phyloP scores from a whole-genome alignment of 2,329 filamentous ascomycete species.

The Dothidotthia symphoricarpi region DNA sequence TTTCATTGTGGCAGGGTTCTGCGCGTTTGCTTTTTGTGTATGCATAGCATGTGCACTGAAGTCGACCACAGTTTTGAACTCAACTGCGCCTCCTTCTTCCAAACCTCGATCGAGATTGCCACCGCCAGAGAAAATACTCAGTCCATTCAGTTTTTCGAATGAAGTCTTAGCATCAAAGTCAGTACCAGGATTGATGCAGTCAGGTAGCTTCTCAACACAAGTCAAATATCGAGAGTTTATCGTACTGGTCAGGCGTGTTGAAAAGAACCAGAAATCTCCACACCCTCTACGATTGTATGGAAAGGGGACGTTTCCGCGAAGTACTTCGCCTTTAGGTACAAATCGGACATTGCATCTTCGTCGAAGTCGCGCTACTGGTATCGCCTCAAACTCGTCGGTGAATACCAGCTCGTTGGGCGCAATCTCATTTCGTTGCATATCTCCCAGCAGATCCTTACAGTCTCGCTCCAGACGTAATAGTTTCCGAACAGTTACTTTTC shows the following conservation, averaged over 20 bases:
- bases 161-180: constrained; percentile 53
- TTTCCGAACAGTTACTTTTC: constrained; percentile 49
- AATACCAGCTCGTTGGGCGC: constrained; percentile 61
- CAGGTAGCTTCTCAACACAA: constrained; percentile 8
- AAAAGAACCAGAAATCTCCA: constrained; percentile 68
- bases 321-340: constrained; percentile 45
- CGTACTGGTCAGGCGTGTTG: constrained; percentile 30
- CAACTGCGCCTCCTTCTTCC: constrained; percentile 66
- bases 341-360: constrained; percentile 61
- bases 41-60: constrained; percentile 63
- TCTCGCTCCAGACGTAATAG: constrained; percentile 52
- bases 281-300: constrained; percentile 67
- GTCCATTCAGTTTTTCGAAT: constrained; percentile 40
- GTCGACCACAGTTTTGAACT: constrained; percentile 69
- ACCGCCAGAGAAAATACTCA: constrained; percentile 76
- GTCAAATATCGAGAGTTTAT: too few species aligned
- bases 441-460: constrained; percentile 34
- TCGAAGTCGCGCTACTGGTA: constrained; percentile 47
- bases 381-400: constrained; percentile 47
- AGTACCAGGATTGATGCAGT: constrained; percentile 52
- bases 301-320: constrained; percentile 46
- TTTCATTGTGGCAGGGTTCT: constrained; percentile 43
- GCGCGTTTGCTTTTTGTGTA: constrained; percentile 68
- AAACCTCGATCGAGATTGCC: constrained; percentile 75
- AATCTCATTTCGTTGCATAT: constrained; percentile 21